A percentile compares a stretch with the other conserved stretches of the same genome.
These are phyloP conservation scores for Populus tremula DNA, from an alignment of 345 rosid genomes.

Conservation along the genomic window DNA sequence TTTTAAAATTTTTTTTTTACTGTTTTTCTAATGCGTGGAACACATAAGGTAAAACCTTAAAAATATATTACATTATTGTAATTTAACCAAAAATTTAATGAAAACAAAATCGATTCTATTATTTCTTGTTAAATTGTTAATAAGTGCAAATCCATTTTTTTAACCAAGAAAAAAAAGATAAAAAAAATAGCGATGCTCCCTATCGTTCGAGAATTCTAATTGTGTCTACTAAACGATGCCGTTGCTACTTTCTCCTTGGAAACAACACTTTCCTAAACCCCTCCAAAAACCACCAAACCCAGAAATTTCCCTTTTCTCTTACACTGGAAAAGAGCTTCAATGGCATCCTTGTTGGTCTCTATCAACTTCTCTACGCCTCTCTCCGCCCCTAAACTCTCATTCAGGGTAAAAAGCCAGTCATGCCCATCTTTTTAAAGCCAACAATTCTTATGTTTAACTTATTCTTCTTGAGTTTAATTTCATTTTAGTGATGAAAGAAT, in stretches of 20 bases:
- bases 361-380: slow-evolving; percentile 15
- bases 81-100: too few species aligned
- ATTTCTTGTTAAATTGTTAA: too few species aligned
- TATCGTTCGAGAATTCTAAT: neutral
- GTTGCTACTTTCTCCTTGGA: neutral
- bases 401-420: slow-evolving; percentile 17
- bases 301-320: neutral
- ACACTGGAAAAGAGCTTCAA: slow-evolving; percentile 2
- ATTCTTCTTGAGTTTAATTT: neutral
- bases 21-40: too few species aligned
- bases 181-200: neutral
- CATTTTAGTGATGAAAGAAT: neutral
- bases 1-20: too few species aligned
- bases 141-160: too few species aligned
- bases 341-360: slow-evolving; percentile 25
- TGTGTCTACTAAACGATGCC: slow-evolving; percentile 1
- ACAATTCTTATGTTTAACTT: neutral
- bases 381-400: neutral
- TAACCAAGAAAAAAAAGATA: too few species aligned
- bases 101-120: too few species aligned
- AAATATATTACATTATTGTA: too few species aligned
- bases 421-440: neutral
- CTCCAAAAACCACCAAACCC: slow-evolving; percentile 1
- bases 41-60: too few species aligned
- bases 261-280: neutral